Evolutionary conservation across 371 early-diverging fungal genomes (phyloP).

Genomic region (Mucor piriformis): DNA sequence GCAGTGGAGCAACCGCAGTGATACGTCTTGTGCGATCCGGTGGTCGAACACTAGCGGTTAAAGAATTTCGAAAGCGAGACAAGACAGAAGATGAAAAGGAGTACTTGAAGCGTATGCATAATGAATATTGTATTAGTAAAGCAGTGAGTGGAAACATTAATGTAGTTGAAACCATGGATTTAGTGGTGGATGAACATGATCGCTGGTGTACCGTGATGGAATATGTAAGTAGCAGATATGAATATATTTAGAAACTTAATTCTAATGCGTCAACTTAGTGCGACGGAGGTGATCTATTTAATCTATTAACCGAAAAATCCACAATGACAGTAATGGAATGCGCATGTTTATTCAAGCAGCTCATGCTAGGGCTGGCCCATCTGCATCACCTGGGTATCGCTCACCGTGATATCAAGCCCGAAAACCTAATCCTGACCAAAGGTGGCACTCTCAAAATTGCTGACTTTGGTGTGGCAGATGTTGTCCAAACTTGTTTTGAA

Average conservation of each 20-base stretch:
- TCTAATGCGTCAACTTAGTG: constrained; percentile 36
- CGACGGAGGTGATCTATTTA: constrained; percentile 68
- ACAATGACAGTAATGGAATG: constrained; percentile 47
- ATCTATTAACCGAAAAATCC: constrained; percentile 42
- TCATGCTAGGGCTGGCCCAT: constrained; percentile 94
- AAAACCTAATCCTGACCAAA: constrained; percentile 90
- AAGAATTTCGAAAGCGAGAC: constrained; percentile 66
- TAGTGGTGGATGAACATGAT: constrained; percentile 59
- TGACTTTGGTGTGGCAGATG: constrained; percentile 96
- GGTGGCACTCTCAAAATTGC: constrained; percentile 92
- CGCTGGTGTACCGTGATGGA: constrained; percentile 72
- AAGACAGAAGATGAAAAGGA: constrained; percentile 61
- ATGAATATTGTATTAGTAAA: constrained; percentile 76
- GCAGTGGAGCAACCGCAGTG: constrained; percentile 92
- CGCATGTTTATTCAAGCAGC: constrained; percentile 76
- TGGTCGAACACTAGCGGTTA: constrained; percentile 34
- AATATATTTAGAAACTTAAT: not conserved
- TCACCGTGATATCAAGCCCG: constrained; percentile 87
- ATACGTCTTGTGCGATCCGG: constrained; percentile 73
- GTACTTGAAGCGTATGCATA: constrained; percentile 69
- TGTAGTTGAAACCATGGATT: constrained; percentile 73
- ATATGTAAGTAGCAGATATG: constrained; percentile 44
- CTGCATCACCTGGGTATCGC: constrained; percentile 93
- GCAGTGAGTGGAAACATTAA: constrained; percentile 66
- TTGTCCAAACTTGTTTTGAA: constrained; percentile 84